Evolutionary conservation across 2,329 filamentous ascomycete species (phyloP), one percentile per base, ranked within the genome.

Genomic region (Aspergillus udagawae): DNA sequence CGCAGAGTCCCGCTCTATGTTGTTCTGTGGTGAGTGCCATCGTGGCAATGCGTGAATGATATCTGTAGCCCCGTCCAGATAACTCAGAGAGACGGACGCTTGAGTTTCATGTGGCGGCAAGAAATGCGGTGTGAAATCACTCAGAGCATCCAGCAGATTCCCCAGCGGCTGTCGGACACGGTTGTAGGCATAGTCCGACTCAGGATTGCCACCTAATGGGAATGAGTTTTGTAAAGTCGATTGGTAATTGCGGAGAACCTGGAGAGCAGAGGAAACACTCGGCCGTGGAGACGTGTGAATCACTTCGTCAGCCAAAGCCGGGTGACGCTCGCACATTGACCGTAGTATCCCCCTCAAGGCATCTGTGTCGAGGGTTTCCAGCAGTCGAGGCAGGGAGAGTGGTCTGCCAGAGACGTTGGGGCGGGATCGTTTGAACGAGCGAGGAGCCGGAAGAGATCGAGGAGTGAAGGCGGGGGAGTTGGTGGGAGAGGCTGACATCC

Each of bases 61-160:
- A 63, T 93, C 87, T 32, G 94, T 99, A 58, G 90, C 93, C 49
- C 88, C 89, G 64, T 99, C 91, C 25, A 99, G 83, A 70, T 92
- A 99, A 67, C 87, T 86, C 50, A 99, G 82, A 1, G 92, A 96
- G 14, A 88, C 83, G 29, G 87, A 87, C n/a, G 90, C 81, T 70
- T 97, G 92, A 2, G 84, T 81, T 77, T 99, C 94, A 69, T 90
- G 89, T 0, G 94, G 94, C 12, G 94, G 94, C 2, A 99, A 85
- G 69, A 96, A 99, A 73, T 97, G 92, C 3, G 92, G 91, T 0
- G 92, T 97, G 71, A 95, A 99, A 70, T 99, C 94, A 72, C 89
- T 88, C 48, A 99, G 82, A 47, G 94, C 92, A 58, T 97, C 91
- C 58, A 97, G 85, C 25, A 99, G 83, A 57, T 91, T 87, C 27